Evolutionary conservation across 768 basidiomycete species (phyloP).

Genomic region (Russula olivacea): DNA sequence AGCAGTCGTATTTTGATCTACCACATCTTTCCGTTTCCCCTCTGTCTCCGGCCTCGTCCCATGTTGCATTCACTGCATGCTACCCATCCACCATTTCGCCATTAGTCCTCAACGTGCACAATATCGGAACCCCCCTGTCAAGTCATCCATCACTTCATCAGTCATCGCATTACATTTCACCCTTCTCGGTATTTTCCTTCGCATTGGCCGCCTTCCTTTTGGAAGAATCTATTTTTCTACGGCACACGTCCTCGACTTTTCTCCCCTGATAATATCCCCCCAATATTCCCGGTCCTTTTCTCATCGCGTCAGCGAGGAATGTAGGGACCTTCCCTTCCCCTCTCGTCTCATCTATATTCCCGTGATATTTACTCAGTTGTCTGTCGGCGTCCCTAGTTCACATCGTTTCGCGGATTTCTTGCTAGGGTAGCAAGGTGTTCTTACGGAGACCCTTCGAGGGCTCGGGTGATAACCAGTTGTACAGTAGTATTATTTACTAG

Average conservation of each 20-base stretch:
- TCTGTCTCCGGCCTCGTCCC: constrained; percentile 4
- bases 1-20: constrained; percentile 26
- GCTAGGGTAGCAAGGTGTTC: constrained; percentile 24
- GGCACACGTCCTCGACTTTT: constrained; percentile 3
- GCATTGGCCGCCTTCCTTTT: constrained; percentile 13
- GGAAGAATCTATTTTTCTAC: constrained; percentile 18
- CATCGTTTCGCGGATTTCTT: constrained; percentile 26
- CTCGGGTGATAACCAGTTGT: constrained; percentile 22
- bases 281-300: not conserved
- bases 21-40: constrained; percentile 4
- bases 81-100: constrained; percentile 10
- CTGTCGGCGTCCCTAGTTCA: constrained; percentile 22
- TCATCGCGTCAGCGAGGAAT: not conserved
- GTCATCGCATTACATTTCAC: constrained; percentile 10
- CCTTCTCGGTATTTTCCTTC: constrained; percentile 9
- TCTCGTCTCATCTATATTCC: constrained; percentile 24
- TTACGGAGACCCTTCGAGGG: constrained; percentile 21
- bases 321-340: constrained; percentile 5
- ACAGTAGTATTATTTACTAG: constrained; percentile 24
- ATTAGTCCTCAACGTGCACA: constrained; percentile 6
- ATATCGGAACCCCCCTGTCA: constrained; percentile 10
- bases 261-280: not conserved
- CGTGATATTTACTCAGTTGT: constrained; percentile 22
- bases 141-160: constrained; percentile 19
- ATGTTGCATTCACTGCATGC: constrained; percentile 21